A percentile compares a stretch with the other conserved stretches of the same genome.
These are phyloP conservation scores for Scheffersomyces stipitis DNA, from an alignment of 805 yeast species.

Conservation along the genomic window DNA sequence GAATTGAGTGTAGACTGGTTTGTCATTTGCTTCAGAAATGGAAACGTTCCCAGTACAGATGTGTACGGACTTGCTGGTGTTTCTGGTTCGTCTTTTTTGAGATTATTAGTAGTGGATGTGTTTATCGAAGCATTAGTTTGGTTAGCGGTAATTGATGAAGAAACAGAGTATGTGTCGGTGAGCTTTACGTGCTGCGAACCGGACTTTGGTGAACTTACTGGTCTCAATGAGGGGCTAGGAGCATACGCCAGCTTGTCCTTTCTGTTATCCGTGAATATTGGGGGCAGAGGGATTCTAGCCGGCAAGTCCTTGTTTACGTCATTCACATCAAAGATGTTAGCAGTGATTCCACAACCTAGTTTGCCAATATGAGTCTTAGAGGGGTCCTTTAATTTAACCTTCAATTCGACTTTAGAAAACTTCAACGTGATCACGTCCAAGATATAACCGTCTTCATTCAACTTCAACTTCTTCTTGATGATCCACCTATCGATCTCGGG, in stretches of 20 bases:
- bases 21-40: background rate
- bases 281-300: constrained; percentile 18
- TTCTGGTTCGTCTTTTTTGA: background rate
- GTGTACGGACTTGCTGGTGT: background rate
- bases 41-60: background rate
- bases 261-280: constrained; percentile 14
- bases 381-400: constrained; percentile 15
- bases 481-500: constrained; percentile 33
- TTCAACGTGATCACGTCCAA: constrained; percentile 50
- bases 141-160: constrained; percentile 1
- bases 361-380: constrained; percentile 21
- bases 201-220: background rate
- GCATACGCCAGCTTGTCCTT: background rate
- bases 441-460: constrained; percentile 59
- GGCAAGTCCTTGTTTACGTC: constrained; percentile 6
- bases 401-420: constrained; percentile 45
- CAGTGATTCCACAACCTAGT: constrained; percentile 31
- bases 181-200: background rate
- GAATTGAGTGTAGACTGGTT: background rate
- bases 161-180: background rate
- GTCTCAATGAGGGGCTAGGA: background rate
- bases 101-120: background rate
- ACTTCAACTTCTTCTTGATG: constrained; percentile 40
- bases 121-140: background rate
- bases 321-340: constrained; percentile 18